phyloP scores from a whole-genome alignment of 1,284 basidiomycete genomes.

The Sanghuangporus sanghuang region DNA sequence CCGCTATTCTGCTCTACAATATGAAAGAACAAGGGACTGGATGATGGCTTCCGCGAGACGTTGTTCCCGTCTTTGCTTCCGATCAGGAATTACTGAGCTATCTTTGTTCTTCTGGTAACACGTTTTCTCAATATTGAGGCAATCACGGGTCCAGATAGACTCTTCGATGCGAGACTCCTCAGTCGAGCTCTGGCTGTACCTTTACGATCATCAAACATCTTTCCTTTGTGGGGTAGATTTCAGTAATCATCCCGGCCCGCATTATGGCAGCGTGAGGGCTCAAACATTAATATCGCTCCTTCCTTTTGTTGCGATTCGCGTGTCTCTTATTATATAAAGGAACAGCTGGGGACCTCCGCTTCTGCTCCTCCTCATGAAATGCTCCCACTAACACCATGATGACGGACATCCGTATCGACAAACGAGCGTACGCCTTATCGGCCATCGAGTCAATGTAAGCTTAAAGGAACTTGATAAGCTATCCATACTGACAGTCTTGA shows the following conservation, averaged over 20 bases:
- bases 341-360: background rate
- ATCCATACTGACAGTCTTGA: background rate
- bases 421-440: background rate
- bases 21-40: background rate
- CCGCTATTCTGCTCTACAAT: background rate
- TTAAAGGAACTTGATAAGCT: background rate
- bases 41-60: background rate
- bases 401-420: background rate
- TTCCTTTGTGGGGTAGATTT: background rate
- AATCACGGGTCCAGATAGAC: background rate
- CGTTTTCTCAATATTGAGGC: background rate
- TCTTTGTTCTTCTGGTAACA: background rate
- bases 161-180: background rate
- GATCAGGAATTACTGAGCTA: background rate
- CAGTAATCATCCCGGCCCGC: background rate
- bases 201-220: background rate
- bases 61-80: background rate
- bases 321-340: background rate
- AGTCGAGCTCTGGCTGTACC: conserved; percentile 1
- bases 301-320: background rate
- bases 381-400: background rate
- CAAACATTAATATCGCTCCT: background rate
- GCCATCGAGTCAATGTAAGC: conserved; percentile 1
- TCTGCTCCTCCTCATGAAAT: background rate
- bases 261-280: background rate